Base-by-base conservation (phyloP, 2,329 filamentous ascomycete genomes). In the Phialophora expanda region DNA sequence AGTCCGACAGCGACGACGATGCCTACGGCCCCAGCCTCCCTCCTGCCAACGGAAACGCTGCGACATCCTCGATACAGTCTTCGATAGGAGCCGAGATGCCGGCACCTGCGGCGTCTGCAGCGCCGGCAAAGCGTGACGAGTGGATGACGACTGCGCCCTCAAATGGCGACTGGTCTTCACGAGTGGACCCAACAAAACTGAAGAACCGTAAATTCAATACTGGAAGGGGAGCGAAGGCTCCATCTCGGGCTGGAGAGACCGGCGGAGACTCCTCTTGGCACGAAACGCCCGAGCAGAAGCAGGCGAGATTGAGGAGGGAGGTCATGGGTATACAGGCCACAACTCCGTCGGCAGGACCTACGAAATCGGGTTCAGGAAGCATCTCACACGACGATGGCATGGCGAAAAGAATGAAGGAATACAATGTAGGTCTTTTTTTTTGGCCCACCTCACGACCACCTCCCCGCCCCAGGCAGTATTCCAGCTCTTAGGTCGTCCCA, bases 201-300 rank as follows among this genome's bases (percentile, higher is more conserved):
- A 88, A 89, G 72, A 89, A 87, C 69, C 89, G 92, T 67, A 93
- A 91, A 71, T 98, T 97, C 81, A 88, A 92, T 59, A 90, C 90
- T 0, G 86, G 87, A 4, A 88, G 87, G 73, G 82, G 84, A 2
- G 82, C 86, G 1, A 82, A 81, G 67, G 80, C 78, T 8, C 73
- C 78, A 4, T 68, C 71, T 26, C 77, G 78, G 4, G 75, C 75
- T n/a, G 73, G 73, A 9, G 77, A 76, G 4, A 76, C 77, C 20
- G 79, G 76, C 12, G 76, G 79, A 54, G 85, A 86, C 74, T 87
- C 87, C 24, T 87, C 94, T 51, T 98, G 94, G 94, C 93, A 92
- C 0, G 94, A 98, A 77, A 97, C 92, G 8, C 91, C 92, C 0
- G 91, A 94, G 75, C 86, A 97, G 78, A 96, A 96, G 77, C 87